Evolutionary conservation across 345 rosid genomes (phyloP).

Genomic region (Syzygium grande): DNA sequence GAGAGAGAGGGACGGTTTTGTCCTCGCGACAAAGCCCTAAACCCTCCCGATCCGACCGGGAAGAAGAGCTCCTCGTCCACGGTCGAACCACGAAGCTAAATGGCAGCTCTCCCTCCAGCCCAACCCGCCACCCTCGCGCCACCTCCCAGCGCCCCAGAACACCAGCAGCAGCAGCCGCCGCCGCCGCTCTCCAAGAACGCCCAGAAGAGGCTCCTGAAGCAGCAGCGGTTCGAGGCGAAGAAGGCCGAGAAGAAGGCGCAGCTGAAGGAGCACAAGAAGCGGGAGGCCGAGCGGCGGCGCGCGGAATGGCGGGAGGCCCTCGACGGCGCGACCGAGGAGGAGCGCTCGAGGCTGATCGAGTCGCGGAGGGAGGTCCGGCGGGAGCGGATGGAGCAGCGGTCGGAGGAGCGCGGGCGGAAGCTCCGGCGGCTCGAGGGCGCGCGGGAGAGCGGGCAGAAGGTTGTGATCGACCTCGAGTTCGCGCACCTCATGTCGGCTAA

Average conservation of each 20-base stretch:
- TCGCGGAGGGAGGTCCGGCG: slow-evolving; percentile 51
- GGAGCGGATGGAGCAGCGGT: slow-evolving; percentile 70
- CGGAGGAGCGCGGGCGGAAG: slow-evolving; percentile 62
- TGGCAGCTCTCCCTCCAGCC: not conserved
- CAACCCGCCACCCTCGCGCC: not conserved
- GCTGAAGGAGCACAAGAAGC: slow-evolving; percentile 58
- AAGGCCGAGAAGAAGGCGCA: slow-evolving; percentile 89
- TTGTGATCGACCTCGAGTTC: slow-evolving; percentile 81
- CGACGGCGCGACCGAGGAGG: slow-evolving; percentile 45
- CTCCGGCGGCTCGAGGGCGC: slow-evolving; percentile 48
- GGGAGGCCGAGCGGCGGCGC: slow-evolving; percentile 53
- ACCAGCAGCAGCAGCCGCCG: not conserved
- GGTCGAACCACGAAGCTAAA: not conserved
- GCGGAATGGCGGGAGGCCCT: slow-evolving; percentile 57
- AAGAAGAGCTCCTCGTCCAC: not conserved
- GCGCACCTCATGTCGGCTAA: slow-evolving; percentile 61
- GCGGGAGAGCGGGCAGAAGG: slow-evolving; percentile 53
- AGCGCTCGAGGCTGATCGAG: slow-evolving; percentile 56
- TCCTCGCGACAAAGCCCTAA: not conserved
- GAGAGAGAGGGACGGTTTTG: not conserved
- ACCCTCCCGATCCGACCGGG: not conserved
- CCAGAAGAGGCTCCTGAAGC: slow-evolving; percentile 78
- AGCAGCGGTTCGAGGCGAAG: slow-evolving; percentile 61
- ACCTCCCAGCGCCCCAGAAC: not conserved
- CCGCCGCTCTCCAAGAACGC: slow-evolving; percentile 58